A percentile compares a stretch with the other conserved stretches of the same genome.
Evolutionary conservation across 192 early-diverging fungal species (phyloP).

Genomic region (Podila epicladia): DNA sequence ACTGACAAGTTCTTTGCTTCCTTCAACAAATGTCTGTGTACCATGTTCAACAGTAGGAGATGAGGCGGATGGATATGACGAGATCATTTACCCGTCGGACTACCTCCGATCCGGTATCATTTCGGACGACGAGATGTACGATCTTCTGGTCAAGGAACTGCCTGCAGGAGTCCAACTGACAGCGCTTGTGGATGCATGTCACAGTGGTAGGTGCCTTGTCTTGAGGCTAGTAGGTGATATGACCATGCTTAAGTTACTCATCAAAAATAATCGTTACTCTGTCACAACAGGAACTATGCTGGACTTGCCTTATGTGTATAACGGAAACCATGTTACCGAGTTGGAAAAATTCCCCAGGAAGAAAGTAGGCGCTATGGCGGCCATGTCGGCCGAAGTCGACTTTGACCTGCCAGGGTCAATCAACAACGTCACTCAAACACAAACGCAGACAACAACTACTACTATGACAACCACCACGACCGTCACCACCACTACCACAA

Average conservation of each 20-base stretch:
- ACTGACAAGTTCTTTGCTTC: background rate
- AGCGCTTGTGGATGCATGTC: slow-evolving; percentile 79
- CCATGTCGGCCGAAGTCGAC: slow-evolving; percentile 33
- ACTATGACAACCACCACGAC: slow-evolving; percentile 18
- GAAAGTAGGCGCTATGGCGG: slow-evolving; percentile 49
- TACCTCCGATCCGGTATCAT: slow-evolving; percentile 76
- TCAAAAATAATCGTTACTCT: background rate
- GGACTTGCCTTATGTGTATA: slow-evolving; percentile 70
- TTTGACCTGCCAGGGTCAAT: slow-evolving; percentile 38
- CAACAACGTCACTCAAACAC: slow-evolving; percentile 11
- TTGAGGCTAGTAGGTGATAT: background rate
- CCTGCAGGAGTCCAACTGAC: slow-evolving; percentile 78
- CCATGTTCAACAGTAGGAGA: slow-evolving; percentile 46
- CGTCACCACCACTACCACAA: slow-evolving; percentile 5
- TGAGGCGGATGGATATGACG: slow-evolving; percentile 65
- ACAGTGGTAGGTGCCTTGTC: slow-evolving; percentile 48
- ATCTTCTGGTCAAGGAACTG: slow-evolving; percentile 67
- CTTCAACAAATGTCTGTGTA: background rate
- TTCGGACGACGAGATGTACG: slow-evolving; percentile 72
- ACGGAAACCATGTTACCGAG: slow-evolving; percentile 45
- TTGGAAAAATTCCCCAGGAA: slow-evolving; percentile 35
- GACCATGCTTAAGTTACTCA: background rate
- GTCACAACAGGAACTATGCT: slow-evolving; percentile 61
- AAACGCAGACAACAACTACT: slow-evolving; percentile 17
- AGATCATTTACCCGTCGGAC: slow-evolving; percentile 82